Conservation (phyloP, 495 filamentous ascomycete genomes). For the Penicillium angulare region DNA sequence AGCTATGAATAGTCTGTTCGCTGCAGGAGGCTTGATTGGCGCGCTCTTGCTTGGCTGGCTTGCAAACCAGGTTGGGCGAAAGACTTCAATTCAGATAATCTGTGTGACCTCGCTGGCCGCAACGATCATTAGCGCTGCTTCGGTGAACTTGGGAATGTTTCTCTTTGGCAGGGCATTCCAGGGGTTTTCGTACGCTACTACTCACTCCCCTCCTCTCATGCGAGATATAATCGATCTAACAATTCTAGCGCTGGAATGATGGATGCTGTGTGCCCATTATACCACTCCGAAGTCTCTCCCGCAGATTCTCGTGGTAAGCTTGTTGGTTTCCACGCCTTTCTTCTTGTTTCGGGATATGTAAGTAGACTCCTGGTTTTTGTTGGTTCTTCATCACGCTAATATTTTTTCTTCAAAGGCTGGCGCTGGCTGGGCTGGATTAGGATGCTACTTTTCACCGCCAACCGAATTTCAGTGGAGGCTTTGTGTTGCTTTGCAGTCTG, state of each 20-base stretch:
- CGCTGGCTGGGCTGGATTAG: conserved; percentile 43
- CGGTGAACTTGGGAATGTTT: neutral
- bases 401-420: conserved; percentile 8
- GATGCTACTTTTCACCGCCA: conserved; percentile 38
- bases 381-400: neutral
- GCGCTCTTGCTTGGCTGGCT: neutral
- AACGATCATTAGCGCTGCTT: neutral
- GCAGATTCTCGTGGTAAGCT: conserved; percentile 37
- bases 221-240: too few relatives aligned
- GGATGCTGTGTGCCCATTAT: conserved; percentile 47
- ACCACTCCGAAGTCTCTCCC: conserved; percentile 38
- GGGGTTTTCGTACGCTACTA: too few relatives aligned
- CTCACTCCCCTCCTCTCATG: too few relatives aligned
- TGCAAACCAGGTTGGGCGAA: neutral
- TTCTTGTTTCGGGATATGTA: conserved; percentile 44
- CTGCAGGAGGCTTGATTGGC: neutral
- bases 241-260: conserved; percentile 49
- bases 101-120: neutral
- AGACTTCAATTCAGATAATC: neutral
- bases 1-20: neutral
- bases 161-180: neutral
- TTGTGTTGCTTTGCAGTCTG: conserved; percentile 41
- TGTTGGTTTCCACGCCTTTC: conserved; percentile 39
- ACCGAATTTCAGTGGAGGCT: conserved; percentile 46
- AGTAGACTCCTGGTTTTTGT: neutral